Percentiles rank a stretch among this genome's conserved stretches.
These are phyloP conservation scores for Pistacia integerrima DNA, from an alignment of 345 rosid genomes.

Conservation along the genomic window DNA sequence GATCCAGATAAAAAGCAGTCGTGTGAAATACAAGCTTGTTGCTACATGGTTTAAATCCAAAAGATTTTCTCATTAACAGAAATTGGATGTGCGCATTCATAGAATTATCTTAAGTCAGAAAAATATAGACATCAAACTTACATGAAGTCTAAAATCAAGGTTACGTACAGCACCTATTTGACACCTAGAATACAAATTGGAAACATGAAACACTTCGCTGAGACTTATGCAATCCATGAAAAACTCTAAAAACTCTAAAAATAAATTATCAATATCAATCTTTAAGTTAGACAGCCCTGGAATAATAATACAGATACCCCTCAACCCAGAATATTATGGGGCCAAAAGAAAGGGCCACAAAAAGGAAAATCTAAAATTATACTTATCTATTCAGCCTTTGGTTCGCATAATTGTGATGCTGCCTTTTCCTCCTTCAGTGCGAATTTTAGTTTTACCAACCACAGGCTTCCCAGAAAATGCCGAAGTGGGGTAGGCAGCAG, in stretches of 20 bases:
- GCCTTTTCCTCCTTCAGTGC: constrained; percentile 98
- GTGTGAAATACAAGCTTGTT: neutral
- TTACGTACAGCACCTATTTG: constrained; percentile 22
- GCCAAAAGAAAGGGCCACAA: constrained; percentile 15
- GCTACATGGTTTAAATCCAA: neutral
- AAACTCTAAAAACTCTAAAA: neutral
- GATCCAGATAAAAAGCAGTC: too few species aligned
- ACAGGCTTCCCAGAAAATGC: constrained; percentile 99
- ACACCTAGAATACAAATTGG: constrained; percentile 27
- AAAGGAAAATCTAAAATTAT: constrained; percentile 19
- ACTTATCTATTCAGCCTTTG: constrained; percentile 55
- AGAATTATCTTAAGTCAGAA: neutral
- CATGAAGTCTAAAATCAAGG: constrained; percentile 11
- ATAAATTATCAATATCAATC: constrained; percentile 10
- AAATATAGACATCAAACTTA: constrained; percentile 5
- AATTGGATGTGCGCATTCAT: neutral
- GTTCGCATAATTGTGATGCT: constrained; percentile 98
- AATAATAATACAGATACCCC: constrained; percentile 24
- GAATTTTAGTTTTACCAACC: constrained; percentile 94
- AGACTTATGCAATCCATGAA: constrained; percentile 35
- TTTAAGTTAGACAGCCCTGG: constrained; percentile 25
- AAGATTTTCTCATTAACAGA: neutral
- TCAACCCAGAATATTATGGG: constrained; percentile 24
- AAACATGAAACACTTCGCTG: constrained; percentile 32
- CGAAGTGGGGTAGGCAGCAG: constrained; percentile 68